A percentile compares a stretch with the other conserved stretches of the same genome.
phyloP scores from a whole-genome alignment of 805 yeast genomes.

The Sugiyamaella valdiviana region DNA sequence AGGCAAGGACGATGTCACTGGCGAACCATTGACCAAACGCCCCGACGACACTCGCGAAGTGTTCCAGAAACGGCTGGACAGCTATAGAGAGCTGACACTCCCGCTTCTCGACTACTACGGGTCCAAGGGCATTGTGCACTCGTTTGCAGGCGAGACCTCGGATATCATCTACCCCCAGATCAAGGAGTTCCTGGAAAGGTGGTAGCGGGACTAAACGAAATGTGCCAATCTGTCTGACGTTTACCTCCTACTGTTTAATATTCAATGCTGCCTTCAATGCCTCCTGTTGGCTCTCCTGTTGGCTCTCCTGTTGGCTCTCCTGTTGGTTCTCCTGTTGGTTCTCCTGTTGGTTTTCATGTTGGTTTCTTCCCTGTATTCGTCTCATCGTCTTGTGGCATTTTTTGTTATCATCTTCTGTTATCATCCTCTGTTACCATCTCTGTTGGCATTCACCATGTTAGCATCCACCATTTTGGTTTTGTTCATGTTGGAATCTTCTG shows the following conservation, averaged over 20 bases:
- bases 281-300: too few relatives aligned
- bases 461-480: too few relatives aligned
- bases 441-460: too few relatives aligned
- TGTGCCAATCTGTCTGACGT: background rate
- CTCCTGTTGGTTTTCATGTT: too few relatives aligned
- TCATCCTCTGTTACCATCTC: background rate
- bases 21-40: slow-evolving; percentile 75
- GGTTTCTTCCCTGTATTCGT: too few relatives aligned
- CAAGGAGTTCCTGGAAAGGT: slow-evolving; percentile 19
- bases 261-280: too few relatives aligned
- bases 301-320: too few relatives aligned
- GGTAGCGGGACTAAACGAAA: background rate
- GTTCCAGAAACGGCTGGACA: slow-evolving; percentile 58
- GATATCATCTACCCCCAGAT: slow-evolving; percentile 79
- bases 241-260: background rate
- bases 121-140: slow-evolving; percentile 43
- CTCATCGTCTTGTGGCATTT: too few relatives aligned
- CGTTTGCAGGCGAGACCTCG: slow-evolving; percentile 71
- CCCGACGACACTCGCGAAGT: slow-evolving; percentile 76
- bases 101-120: slow-evolving; percentile 64
- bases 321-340: too few relatives aligned
- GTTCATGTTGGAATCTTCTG: too few relatives aligned
- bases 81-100: slow-evolving; percentile 50
- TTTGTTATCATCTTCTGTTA: too few relatives aligned
- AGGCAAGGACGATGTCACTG: slow-evolving; percentile 82